Percentiles rank a stretch among this genome's conserved stretches.
Evolutionary conservation across 176 grass and related monocot species (phyloP).

Genomic region (Carex kokanica): DNA sequence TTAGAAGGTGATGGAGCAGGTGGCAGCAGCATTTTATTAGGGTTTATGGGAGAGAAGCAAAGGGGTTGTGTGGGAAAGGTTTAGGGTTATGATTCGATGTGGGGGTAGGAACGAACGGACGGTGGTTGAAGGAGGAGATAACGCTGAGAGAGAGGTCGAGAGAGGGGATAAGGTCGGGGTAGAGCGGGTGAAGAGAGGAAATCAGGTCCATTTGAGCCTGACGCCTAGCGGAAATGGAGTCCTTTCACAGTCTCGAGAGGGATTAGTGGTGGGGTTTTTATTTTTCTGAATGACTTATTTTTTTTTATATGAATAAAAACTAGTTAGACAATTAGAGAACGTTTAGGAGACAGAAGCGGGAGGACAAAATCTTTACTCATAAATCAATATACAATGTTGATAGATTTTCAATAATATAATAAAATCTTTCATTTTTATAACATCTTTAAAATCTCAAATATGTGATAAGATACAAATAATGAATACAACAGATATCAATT

Average conservation of each 20-base stretch:
- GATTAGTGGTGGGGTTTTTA: background rate
- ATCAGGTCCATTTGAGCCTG: conserved; percentile 69
- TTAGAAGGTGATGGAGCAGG: conserved; percentile 27
- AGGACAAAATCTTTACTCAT: too few relatives aligned
- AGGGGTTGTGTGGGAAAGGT: conserved; percentile 34
- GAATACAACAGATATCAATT: too few relatives aligned
- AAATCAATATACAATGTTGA: too few relatives aligned
- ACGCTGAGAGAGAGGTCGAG: conserved; percentile 75
- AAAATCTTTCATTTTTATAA: too few relatives aligned
- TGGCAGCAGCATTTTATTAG: conserved; percentile 46
- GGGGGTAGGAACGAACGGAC: conserved; percentile 67
- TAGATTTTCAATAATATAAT: too few relatives aligned
- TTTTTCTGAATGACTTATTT: too few relatives aligned
- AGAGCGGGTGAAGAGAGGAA: conserved; percentile 60
- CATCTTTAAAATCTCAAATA: too few relatives aligned
- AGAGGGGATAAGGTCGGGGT: conserved; percentile 66
- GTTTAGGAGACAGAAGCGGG: too few relatives aligned
- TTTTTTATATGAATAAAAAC: too few relatives aligned
- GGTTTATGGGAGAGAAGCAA: conserved; percentile 49
- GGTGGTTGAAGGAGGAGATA: conserved; percentile 74
- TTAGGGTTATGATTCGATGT: conserved; percentile 36
- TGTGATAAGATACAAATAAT: too few relatives aligned
- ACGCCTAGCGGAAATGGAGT: conserved; percentile 48
- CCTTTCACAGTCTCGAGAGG: conserved; percentile 55
- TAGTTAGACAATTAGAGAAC: too few relatives aligned